Conservation (phyloP, 2,329 filamentous ascomycete species). For the Pseudovirgaria hyperparasitica region DNA sequence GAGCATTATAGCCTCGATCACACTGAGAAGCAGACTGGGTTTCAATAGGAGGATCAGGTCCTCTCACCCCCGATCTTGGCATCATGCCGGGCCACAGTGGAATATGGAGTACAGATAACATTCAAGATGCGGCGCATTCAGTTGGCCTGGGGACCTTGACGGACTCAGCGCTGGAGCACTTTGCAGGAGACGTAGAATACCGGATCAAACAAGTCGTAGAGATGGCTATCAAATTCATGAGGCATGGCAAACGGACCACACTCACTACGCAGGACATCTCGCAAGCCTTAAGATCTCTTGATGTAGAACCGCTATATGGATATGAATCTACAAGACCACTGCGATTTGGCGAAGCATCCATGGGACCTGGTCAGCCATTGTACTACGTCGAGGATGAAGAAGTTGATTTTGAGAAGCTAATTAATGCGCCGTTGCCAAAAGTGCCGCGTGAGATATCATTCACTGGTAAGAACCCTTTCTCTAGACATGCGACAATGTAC, state of each 20-base stretch:
- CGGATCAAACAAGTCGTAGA: constrained; percentile 86
- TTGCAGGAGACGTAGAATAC: constrained; percentile 92
- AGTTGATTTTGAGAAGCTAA: constrained; percentile 96
- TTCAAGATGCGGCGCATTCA: constrained; percentile 90
- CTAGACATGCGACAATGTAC: constrained; percentile 7
- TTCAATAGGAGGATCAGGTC: too few relatives aligned
- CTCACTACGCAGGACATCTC: constrained; percentile 83
- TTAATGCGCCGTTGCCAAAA: constrained; percentile 90
- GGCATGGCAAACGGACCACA: constrained; percentile 72
- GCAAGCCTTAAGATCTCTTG: constrained; percentile 70
- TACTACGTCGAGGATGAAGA: constrained; percentile 99
- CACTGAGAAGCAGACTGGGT: too few relatives aligned
- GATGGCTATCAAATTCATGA: constrained; percentile 93
- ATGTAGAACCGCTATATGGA: constrained; percentile 90
- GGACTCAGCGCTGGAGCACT: constrained; percentile 75
- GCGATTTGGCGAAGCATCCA: constrained; percentile 82
- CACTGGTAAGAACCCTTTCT: constrained; percentile 49
- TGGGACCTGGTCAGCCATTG: constrained; percentile 85
- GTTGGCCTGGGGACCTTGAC: constrained; percentile 72
- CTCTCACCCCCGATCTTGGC: too few relatives aligned
- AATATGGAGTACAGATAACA: constrained; percentile 97
- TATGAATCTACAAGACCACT: constrained; percentile 87
- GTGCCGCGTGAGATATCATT: constrained; percentile 88
- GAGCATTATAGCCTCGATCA: too few relatives aligned
- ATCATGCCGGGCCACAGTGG: constrained; percentile 38